phyloP scores from a whole-genome alignment of 192 early-diverging fungal species.

The Coemansia sp. region DNA sequence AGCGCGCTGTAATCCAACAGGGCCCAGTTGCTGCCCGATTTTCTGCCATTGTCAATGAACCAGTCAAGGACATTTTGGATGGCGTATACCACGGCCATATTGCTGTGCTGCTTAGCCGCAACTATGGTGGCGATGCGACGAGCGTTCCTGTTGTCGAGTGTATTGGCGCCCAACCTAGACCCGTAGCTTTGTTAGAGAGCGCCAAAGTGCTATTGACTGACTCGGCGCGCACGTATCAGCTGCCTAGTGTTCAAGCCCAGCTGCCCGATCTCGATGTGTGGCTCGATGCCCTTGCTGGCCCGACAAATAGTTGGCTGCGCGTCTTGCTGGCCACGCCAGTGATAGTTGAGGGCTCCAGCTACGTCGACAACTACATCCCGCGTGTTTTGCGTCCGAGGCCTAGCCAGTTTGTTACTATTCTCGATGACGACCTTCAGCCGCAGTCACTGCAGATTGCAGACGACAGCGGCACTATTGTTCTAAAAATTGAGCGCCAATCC shows the following conservation, averaged over 20 bases:
- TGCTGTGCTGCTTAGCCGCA: conserved; percentile 63
- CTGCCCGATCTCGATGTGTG: too few species aligned
- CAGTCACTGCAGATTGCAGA: too few species aligned
- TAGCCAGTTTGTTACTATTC: conserved; percentile 42
- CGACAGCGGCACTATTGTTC: too few species aligned
- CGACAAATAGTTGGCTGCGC: conserved; percentile 68
- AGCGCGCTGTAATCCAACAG: conserved; percentile 81
- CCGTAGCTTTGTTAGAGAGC: background rate
- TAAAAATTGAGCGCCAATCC: background rate
- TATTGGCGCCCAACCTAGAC: conserved; percentile 38
- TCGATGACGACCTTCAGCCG: too few species aligned
- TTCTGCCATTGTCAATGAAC: conserved; percentile 71
- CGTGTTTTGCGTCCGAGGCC: conserved; percentile 60
- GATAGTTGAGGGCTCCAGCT: conserved; percentile 59
- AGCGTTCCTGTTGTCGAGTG: conserved; percentile 75
- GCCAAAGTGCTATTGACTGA: background rate
- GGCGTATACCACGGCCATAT: conserved; percentile 80
- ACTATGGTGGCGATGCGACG: conserved; percentile 62
- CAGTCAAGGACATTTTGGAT: conserved; percentile 83
- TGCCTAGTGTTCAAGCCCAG: background rate
- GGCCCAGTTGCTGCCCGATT: conserved; percentile 80
- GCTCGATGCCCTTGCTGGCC: too few species aligned
- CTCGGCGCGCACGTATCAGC: conserved; percentile 6
- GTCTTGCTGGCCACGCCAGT: conserved; percentile 69
- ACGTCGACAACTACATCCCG: conserved; percentile 55